Percentiles rank a stretch among this genome's conserved stretches.
Conservation (phyloP, 2,329 filamentous ascomycete species). For the Juglanconis juglandina region DNA sequence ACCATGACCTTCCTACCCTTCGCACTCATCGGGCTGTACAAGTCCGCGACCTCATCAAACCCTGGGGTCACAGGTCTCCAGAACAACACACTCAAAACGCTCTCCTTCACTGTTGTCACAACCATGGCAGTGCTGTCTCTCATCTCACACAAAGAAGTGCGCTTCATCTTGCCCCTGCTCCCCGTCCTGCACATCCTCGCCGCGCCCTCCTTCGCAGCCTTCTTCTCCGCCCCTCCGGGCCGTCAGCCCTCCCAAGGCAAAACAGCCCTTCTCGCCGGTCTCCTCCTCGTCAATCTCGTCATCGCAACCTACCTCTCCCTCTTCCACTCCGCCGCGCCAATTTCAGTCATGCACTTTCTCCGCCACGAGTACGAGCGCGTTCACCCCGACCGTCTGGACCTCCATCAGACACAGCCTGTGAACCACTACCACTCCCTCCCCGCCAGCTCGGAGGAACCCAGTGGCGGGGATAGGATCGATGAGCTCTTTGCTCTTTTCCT, state of each 20-base stretch:
- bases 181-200: conserved; percentile 81
- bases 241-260: conserved; percentile 32
- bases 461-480: conserved; percentile 25
- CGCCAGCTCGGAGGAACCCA: conserved; percentile 22
- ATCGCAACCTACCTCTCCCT: conserved; percentile 72
- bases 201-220: conserved; percentile 61
- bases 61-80: conserved; percentile 32
- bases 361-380: conserved; percentile 67
- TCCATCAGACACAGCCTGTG: conserved; percentile 20
- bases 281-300: conserved; percentile 64
- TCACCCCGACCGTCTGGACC: conserved; percentile 41
- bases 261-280: conserved; percentile 51
- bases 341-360: conserved; percentile 71
- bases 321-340: conserved; percentile 76
- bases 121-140: conserved; percentile 66
- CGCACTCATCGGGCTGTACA: conserved; percentile 61
- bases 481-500: conserved; percentile 74
- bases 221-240: conserved; percentile 48
- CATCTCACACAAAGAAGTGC: conserved; percentile 93
- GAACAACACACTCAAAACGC: conserved; percentile 46
- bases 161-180: conserved; percentile 91
- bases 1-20: conserved; percentile 83
- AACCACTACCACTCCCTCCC: conserved; percentile 21
- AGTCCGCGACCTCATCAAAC: conserved; percentile 34
- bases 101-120: conserved; percentile 57